A percentile compares a stretch with the other conserved stretches of the same genome.
Evolutionary conservation across 2,329 filamentous ascomycete species (phyloP).

Genomic region (Penicillium sp.): DNA sequence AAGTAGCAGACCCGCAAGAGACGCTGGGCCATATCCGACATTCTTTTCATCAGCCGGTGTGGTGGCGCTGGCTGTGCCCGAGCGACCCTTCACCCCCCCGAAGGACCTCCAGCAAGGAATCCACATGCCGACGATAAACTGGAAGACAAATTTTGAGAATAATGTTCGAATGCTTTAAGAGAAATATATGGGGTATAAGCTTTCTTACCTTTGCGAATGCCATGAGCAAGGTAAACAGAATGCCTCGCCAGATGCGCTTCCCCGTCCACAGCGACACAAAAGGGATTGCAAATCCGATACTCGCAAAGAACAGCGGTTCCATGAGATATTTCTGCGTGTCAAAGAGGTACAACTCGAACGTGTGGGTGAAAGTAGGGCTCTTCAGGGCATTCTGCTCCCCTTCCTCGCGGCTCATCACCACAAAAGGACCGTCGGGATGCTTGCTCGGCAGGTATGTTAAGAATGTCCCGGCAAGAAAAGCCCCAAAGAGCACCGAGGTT

Average conservation of each 20-base stretch:
- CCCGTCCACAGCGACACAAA: conserved; percentile 30
- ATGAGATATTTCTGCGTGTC: conserved; percentile 31
- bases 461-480: conserved; percentile 34
- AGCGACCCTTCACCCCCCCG: background rate
- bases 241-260: conserved; percentile 27
- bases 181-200: too few species aligned
- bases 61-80: background rate
- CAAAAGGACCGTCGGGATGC: conserved; percentile 32
- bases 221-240: conserved; percentile 28
- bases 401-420: conserved; percentile 30
- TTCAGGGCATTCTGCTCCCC: conserved; percentile 30
- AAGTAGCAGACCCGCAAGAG: conserved; percentile 21
- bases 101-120: conserved; percentile 18
- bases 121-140: conserved; percentile 28
- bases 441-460: conserved; percentile 35
- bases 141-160: background rate
- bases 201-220: conserved; percentile 23
- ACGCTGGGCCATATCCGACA: conserved; percentile 9
- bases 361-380: conserved; percentile 35
- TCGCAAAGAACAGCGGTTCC: conserved; percentile 30
- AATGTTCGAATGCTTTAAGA: too few species aligned
- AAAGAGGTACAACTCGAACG: conserved; percentile 35
- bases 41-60: background rate
- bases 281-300: conserved; percentile 29
- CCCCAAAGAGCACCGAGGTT: conserved; percentile 36